These are phyloP conservation scores for Cystobasidium onofrii DNA, from an alignment of 768 basidiomycete species.

Conservation along the genomic window DNA sequence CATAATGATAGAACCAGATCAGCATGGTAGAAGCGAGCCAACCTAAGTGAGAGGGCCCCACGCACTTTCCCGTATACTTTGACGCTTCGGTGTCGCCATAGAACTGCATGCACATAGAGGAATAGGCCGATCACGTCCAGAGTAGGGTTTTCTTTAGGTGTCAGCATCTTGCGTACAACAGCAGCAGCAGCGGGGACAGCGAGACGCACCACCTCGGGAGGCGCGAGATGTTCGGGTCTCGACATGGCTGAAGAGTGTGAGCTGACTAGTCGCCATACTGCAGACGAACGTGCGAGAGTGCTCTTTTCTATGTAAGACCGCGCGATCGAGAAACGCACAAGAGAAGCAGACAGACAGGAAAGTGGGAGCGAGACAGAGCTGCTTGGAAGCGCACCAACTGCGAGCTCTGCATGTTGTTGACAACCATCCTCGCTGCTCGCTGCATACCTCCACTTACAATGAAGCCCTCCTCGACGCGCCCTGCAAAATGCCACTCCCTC, in stretches of 20 bases:
- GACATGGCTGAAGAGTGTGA: slow-evolving; percentile 55
- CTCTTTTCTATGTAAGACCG: too few species aligned
- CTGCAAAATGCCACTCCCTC: too few species aligned
- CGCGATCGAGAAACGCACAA: neutral
- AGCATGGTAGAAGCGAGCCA: neutral
- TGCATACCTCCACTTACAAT: too few species aligned
- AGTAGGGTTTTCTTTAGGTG: neutral
- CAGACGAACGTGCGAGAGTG: too few species aligned
- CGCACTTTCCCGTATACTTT: slow-evolving; percentile 92
- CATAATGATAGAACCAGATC: neutral
- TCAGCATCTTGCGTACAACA: neutral
- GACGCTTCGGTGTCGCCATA: slow-evolving; percentile 91
- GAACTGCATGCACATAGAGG: slow-evolving; percentile 55
- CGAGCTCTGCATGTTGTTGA: too few species aligned
- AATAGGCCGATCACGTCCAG: neutral
- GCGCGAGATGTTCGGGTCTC: slow-evolving; percentile 76
- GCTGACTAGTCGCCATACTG: neutral
- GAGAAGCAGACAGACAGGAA: too few species aligned
- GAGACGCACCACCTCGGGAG: slow-evolving; percentile 73
- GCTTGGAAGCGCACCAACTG: too few species aligned
- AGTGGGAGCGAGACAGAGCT: too few species aligned
- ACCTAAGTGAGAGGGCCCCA: neutral
- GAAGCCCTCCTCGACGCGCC: too few species aligned
- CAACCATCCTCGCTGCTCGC: too few species aligned
- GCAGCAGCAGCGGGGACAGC: neutral